These are phyloP conservation scores for Coccinonectria pachysandricola DNA, from an alignment of 2,329 filamentous ascomycete genomes.

Conservation along the genomic window DNA sequence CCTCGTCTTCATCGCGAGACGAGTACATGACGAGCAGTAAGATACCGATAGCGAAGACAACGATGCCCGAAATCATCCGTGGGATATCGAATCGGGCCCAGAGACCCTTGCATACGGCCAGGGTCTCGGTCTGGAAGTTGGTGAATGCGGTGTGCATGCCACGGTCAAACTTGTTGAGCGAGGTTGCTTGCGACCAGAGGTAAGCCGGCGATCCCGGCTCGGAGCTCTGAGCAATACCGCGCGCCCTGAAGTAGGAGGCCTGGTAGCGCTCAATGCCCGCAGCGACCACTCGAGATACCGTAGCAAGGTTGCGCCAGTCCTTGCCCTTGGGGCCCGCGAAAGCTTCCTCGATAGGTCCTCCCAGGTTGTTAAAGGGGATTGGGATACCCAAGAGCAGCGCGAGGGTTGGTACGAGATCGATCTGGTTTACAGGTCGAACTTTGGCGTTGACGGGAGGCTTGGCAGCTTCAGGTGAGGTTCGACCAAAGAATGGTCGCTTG, in stretches of 20 bases:
- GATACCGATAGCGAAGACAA: constrained; percentile 58
- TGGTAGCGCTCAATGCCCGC: constrained; percentile 89
- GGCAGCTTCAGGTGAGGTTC: constrained; percentile 49
- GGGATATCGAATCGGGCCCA: constrained; percentile 89
- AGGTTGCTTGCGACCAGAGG: constrained; percentile 39
- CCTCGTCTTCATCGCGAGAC: constrained; percentile 44
- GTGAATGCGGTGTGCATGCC: constrained; percentile 49
- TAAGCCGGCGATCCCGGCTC: constrained; percentile 28
- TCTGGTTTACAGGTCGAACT: constrained; percentile 67
- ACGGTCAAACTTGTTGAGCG: constrained; percentile 28
- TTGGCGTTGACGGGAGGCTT: constrained; percentile 63
- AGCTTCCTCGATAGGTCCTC: constrained; percentile 85
- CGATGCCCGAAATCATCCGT: constrained; percentile 74
- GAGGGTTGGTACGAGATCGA: constrained; percentile 89
- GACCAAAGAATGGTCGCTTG: constrained; percentile 74
- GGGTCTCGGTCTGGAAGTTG: constrained; percentile 67
- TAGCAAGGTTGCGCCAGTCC: constrained; percentile 67
- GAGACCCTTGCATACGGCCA: constrained; percentile 68
- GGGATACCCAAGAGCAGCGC: constrained; percentile 81
- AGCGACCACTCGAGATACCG: constrained; percentile 65
- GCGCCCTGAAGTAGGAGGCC: constrained; percentile 64
- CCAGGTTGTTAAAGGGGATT: constrained; percentile 93
- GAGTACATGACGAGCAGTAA: constrained; percentile 64
- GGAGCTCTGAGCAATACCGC: constrained; percentile 53
- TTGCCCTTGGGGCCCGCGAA: constrained; percentile 63